Base-by-base conservation (phyloP, 495 filamentous ascomycete genomes). In the Echria macrotheca region DNA sequence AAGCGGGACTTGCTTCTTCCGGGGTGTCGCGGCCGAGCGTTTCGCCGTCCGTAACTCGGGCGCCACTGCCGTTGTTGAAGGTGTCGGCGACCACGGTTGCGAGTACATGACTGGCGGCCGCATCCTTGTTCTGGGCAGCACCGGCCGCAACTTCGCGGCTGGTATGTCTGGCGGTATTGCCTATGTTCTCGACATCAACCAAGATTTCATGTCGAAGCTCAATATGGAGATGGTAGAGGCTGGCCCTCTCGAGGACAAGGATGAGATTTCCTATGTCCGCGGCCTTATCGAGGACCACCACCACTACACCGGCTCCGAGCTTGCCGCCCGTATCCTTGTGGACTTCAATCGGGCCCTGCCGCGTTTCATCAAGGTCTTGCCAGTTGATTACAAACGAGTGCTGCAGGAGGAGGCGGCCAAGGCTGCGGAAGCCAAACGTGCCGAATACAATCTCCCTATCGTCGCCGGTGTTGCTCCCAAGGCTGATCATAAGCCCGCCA, bases 41-140 rank as follows among this genome's bases (percentile, higher is more conserved):
- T 99, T 99, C 59, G 91, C 91, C 39, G 93, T 99, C 44, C 89
- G 93, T 55, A 99, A 99, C 75, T 97, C 94, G 0, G 93, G 93
- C 65, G 93, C 87, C 35, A 97, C 85, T 23, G 93, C 94, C 24
- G 87, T 99, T 54, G 91, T 97, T 55, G 93, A 99, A 71, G 93
- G 94, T 69, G 82, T 95, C 45, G 93, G 93, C 75, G 93, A 99
- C 66, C 93, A 99, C 64, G 89, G 91, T 39, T 97, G 91, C 64
- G 93, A 99, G 74, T 99, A 99, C 79, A 99, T 99, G 93, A 98
- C 93, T 50, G 93, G 93, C 61, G 93, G 93, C 61, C 89, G 94
- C 64, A 81, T 97, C 29, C 72, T 99, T 49, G 76, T 94, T 52
- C 77, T 99, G 37, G 93, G 93, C 49, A 81, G 84, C 59, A 96